Percentiles rank a stretch among this genome's conserved stretches.
These are phyloP conservation scores for Emmonsiellopsis sp. DNA, from an alignment of 2,329 filamentous ascomycete species.

Conservation along the genomic window DNA sequence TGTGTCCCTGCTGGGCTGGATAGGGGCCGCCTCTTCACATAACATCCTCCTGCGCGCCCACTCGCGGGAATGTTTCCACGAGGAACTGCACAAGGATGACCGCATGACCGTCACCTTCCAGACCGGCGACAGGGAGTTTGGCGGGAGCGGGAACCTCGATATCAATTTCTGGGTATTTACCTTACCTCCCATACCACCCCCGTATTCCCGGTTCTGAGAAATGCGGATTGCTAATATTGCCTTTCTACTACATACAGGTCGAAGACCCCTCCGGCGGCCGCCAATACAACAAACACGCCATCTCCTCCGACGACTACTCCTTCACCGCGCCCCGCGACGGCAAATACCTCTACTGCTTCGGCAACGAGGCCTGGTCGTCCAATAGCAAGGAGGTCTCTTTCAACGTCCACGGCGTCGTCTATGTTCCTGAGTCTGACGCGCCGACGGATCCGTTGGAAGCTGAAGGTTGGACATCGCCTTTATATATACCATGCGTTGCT, in stretches of 20 bases:
- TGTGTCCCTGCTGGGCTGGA: slow-evolving; percentile 46
- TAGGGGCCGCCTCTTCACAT: slow-evolving; percentile 65
- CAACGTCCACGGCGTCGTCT: slow-evolving; percentile 98
- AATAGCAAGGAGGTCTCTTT: slow-evolving; percentile 97
- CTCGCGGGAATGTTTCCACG: slow-evolving; percentile 95
- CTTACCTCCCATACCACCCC: neutral
- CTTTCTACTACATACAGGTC: slow-evolving; percentile 45
- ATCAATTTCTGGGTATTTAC: slow-evolving; percentile 85
- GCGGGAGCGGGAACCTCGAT: slow-evolving; percentile 85
- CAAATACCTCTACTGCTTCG: slow-evolving; percentile 94
- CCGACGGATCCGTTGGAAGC: slow-evolving; percentile 80
- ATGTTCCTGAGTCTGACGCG: slow-evolving; percentile 80
- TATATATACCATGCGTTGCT: too few relatives aligned
- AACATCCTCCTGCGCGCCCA: slow-evolving; percentile 93
- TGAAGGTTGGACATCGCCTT: slow-evolving; percentile 55
- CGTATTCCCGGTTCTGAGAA: too few relatives aligned
- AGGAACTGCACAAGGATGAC: slow-evolving; percentile 84
- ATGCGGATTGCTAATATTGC: slow-evolving; percentile 27
- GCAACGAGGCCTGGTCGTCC: slow-evolving; percentile 95
- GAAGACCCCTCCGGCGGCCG: slow-evolving; percentile 67
- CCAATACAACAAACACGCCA: slow-evolving; percentile 68
- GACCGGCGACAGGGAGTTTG: slow-evolving; percentile 93
- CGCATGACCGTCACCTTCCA: slow-evolving; percentile 98
- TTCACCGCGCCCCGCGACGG: slow-evolving; percentile 81
- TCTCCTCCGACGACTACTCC: slow-evolving; percentile 86